Evolutionary conservation across 2,329 filamentous ascomycete genomes (phyloP), one percentile per base, ranked within the genome.

Genomic region (Penicillium sp.): DNA sequence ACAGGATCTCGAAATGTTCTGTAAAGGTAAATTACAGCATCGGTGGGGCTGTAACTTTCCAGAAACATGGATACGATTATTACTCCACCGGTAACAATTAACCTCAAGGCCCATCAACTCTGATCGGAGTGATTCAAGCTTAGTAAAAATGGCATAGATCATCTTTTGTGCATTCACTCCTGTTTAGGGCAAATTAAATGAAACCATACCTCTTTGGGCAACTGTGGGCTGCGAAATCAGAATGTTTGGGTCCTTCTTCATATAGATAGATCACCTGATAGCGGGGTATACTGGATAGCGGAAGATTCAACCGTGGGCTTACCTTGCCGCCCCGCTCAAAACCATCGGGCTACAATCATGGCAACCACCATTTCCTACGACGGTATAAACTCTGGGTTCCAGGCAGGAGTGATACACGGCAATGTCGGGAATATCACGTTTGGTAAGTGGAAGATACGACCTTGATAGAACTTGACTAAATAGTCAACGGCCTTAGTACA

Each of bases 231-330:
- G 8, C 8, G 8, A 27, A 27, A 53, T 47, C 43, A 53, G 48
- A 22, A 27, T 23, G n/a, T 23, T 18, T 12, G 33, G 26, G 47
- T 53, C 35, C 42, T 42, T 52, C 43, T 53, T 33, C 27, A 22
- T 47, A 33, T 20, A 53, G 37, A 46, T 27, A 53, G 51, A 53
- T 47, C 43, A 53, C 51, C 51, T 53, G 43, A n/a, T n/a, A n/a
- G n/a, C n/a, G n/a, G n/a, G n/a, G n/a, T n/a, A n/a, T n/a, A n/a
- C n/a, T n/a, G n/a, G n/a, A n/a, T n/a, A n/a, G n/a, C n/a, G n/a
- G n/a, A n/a, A n/a, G n/a, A n/a, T n/a, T n/a, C n/a, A n/a, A n/a
- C n/a, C n/a, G n/a, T n/a, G n/a, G n/a, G 41, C 40, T 35, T 25
- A n/a, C n/a, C n/a, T n/a, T n/a, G n/a, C n/a, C n/a, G n/a, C n/a